These are phyloP conservation scores for Aeschynomene evenia DNA, from an alignment of 306 rosid genomes.

Conservation along the genomic window DNA sequence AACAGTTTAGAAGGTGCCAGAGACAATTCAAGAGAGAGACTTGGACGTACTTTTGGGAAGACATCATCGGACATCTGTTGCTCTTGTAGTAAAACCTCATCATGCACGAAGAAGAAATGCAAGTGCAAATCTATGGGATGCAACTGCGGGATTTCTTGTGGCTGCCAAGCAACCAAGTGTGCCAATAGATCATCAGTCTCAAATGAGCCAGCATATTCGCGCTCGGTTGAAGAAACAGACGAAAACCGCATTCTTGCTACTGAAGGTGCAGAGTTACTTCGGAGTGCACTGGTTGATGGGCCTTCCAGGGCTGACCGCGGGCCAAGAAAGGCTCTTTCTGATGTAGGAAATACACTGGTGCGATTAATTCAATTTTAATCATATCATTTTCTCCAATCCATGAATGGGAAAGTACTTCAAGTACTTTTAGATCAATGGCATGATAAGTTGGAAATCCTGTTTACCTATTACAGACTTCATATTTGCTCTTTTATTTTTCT, in stretches of 20 bases:
- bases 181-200: constrained; percentile 45
- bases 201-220: constrained; percentile 31
- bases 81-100: constrained; percentile 62
- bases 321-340: constrained; percentile 67
- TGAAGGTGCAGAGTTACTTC: constrained; percentile 81
- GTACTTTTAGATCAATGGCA: not conserved
- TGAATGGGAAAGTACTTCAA: not conserved
- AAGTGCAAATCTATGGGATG: constrained; percentile 53
- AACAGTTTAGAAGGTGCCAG: constrained; percentile 29
- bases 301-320: constrained; percentile 44
- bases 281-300: constrained; percentile 61
- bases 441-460: not conserved
- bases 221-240: constrained; percentile 26
- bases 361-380: not conserved
- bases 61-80: constrained; percentile 49
- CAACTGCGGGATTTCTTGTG: constrained; percentile 58
- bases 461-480: not conserved
- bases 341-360: constrained; percentile 81
- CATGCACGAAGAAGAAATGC: constrained; percentile 78
- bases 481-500: not conserved
- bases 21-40: constrained; percentile 40
- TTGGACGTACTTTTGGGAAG: constrained; percentile 12
- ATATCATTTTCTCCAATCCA: not conserved
- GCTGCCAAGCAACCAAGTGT: constrained; percentile 61
- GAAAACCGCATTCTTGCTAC: constrained; percentile 51